Conservation (phyloP, 345 rosid genomes). For the Psidium guajava region DNA sequence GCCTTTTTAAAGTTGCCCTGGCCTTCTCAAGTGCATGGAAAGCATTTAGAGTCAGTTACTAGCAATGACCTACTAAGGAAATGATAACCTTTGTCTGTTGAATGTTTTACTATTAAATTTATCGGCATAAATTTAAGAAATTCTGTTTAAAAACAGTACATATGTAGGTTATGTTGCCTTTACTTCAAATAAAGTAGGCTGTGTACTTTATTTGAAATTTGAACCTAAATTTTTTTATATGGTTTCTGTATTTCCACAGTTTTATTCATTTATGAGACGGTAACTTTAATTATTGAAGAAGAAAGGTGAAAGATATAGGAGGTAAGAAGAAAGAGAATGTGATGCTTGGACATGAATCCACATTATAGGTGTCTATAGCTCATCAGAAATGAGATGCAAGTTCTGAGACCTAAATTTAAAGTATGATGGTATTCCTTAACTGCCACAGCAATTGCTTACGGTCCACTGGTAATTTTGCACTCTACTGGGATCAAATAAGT, state of each 20-base stretch:
- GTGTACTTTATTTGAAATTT: background rate
- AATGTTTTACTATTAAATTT: background rate
- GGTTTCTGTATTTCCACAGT: background rate
- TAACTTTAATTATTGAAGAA: background rate
- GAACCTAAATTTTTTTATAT: background rate
- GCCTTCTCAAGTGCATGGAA: background rate
- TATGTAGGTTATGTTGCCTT: background rate
- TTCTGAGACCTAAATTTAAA: background rate
- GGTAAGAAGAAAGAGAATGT: background rate
- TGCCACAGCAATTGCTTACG: background rate
- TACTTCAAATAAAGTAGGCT: background rate
- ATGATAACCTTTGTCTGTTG: background rate
- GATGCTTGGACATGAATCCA: background rate
- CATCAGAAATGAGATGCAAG: background rate
- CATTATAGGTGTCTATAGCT: background rate
- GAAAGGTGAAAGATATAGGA: background rate
- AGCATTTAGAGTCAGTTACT: background rate
- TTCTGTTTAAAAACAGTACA: background rate
- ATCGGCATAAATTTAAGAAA: background rate
- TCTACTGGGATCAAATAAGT: background rate
- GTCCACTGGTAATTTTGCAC: background rate
- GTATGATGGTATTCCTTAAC: background rate
- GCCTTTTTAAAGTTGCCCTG: background rate
- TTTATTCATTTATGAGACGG: background rate
- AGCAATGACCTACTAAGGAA: background rate